Base-by-base conservation (phyloP, 1,139 yeast species). In the Hansenula anomala region DNA sequence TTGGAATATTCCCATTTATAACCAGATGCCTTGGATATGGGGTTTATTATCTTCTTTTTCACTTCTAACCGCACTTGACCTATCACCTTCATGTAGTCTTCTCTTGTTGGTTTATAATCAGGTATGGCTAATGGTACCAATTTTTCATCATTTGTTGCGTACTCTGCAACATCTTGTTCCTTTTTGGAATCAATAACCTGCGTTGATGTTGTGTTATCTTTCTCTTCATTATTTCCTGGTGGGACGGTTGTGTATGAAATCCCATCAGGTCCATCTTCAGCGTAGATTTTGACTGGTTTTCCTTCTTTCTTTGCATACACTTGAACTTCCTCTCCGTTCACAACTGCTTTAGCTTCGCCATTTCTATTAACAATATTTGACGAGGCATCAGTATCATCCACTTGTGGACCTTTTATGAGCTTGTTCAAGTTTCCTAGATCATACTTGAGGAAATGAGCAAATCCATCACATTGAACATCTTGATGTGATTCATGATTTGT, bases 1-100 rank as follows among this genome's bases (percentile, higher is more conserved):
- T 46, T 44, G 18, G 45, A 34, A 33, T 51, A 51, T 4, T 39
- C 49, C 55, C 55, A 51, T 35, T 51, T 51, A 28, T 49, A 51
- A 0, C 55, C 55, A 6, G 54, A 45, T 4, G 46, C 42, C 19
- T 38, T 39, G 6, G 48, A 45, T 26, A 51, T 43, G 5, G 51
- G 52, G 1, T 37, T 34, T 9, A 51, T 38, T 3, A 51, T 33
- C 20, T 44, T 42, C 30, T 37, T 40, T 17, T 37, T 44, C n/a
- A 51, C 46, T n/a, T 43, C 52, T 24, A 41, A 28, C 32, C 55
- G 46, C 13, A 51, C 34, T 41, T 16, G 52, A 42, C 26, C 41
- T 38, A 39, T 32, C 7, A 32, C 28, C 18, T 32, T 16, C 28
- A 32, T 32, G 11, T 32, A 32, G 12, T 32, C 34, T 11, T 32